Evolutionary conservation across 148 eudicot species (phyloP).

Genomic region (Cornus suecica): DNA sequence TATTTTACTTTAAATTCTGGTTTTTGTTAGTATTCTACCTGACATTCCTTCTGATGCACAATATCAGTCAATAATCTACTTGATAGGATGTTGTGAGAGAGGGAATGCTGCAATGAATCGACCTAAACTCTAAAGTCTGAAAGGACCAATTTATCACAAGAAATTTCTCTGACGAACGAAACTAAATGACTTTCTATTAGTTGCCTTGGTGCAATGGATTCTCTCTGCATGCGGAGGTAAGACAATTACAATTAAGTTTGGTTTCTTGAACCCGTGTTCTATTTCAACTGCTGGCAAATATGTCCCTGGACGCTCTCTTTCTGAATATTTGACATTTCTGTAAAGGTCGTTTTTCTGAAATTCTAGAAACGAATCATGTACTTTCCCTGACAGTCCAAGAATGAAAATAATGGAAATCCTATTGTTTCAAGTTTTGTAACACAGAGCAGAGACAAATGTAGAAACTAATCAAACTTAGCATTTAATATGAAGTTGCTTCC

Average conservation of each 20-base stretch:
- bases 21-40: too few species aligned
- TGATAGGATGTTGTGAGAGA: too few species aligned
- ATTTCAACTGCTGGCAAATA: neutral
- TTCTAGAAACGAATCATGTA: neutral
- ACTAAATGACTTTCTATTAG: too few species aligned
- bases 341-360: neutral
- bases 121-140: too few species aligned
- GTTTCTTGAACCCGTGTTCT: neutral
- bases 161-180: too few species aligned
- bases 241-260: neutral
- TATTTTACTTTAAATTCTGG: too few species aligned
- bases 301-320: neutral
- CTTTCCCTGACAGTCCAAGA: neutral
- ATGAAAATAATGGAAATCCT: neutral
- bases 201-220: too few species aligned
- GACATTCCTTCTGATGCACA: too few species aligned
- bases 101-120: too few species aligned
- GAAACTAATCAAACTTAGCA: neutral
- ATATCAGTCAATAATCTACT: too few species aligned
- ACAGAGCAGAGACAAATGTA: neutral
- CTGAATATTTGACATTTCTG: neutral
- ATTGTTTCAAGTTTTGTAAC: neutral
- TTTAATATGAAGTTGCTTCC: neutral
- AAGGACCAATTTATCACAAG: too few species aligned
- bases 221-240: too few species aligned